Base-by-base conservation (phyloP, 1,284 basidiomycete genomes). In the Anthracocystis setariae region DNA sequence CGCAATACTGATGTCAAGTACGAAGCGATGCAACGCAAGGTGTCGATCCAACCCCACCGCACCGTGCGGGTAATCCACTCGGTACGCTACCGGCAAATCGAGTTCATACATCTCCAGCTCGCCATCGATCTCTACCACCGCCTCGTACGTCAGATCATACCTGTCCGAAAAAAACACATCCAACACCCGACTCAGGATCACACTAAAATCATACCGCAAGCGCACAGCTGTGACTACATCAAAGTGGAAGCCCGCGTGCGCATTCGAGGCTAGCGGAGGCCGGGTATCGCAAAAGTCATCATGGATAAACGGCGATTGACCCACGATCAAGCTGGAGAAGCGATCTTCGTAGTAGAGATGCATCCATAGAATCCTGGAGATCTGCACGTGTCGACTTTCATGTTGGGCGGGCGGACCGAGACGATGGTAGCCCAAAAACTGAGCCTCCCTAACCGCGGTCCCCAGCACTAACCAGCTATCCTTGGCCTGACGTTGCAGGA, bases 401-500 rank as follows among this genome's bases (percentile, higher is more conserved):
- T 49, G 15, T 40, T 49, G 47, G 15, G 24, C 18, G 13, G 46
- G 8, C 27, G 46, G 33, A 18, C 62, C 55, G n/a, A 58, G 50
- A 24, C 55, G 50, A 37, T 65, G 62, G 12, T 58, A 13, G 8
- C 62, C 62, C 42, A 65, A n/a, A 5, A 51, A 13, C 18, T 65
- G 50, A 2, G 62, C 62, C 23, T 53, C 50, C 2, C 62, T 32
- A 1, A 58, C 35, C 1, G 62, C 55, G 9, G 23, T 17, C 9
- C 40, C 55, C 1, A 65, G 42, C 9, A 44, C 35, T 2, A 59
- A 42, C 62, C 62, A 65, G 51, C 62, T 59, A 3, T 65, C 55
- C 37, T 46, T 58, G 7, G 55, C 62, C 44, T 58, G 54, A 23
- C 62, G 55, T 37, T 58, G 62, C 20, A 65, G 29, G n/a, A 65